These are phyloP conservation scores for Cephalotrichum gorgonifer DNA, from an alignment of 2,329 filamentous ascomycete genomes.

Conservation along the genomic window DNA sequence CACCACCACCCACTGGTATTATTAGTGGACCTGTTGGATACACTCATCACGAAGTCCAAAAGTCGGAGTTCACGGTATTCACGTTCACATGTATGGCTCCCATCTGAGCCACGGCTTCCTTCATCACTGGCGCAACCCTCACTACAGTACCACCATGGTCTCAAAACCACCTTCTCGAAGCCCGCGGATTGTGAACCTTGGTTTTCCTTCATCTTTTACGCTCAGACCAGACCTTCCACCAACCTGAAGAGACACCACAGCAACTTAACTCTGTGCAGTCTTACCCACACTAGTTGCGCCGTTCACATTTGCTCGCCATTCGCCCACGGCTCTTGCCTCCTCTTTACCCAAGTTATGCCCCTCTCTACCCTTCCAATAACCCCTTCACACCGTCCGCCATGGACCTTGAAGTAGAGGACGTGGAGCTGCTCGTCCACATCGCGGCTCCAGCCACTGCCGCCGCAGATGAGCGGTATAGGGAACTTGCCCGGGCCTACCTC, in stretches of 20 bases:
- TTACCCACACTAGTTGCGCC: neutral
- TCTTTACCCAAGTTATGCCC: neutral
- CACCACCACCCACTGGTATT: too few species aligned
- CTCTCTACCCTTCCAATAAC: neutral
- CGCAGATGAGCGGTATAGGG: slow-evolving; percentile 38
- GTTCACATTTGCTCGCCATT: neutral
- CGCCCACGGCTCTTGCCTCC: neutral
- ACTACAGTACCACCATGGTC: neutral
- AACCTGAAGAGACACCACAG: neutral
- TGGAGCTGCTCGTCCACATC: slow-evolving; percentile 47
- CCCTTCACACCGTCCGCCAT: neutral
- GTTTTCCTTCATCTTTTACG: neutral
- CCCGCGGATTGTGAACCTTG: neutral
- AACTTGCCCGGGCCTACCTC: slow-evolving; percentile 40
- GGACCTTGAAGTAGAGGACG: slow-evolving; percentile 13
- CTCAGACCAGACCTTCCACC: neutral
- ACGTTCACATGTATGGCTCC: neutral
- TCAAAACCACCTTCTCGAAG: neutral
- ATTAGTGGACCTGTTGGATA: too few species aligned
- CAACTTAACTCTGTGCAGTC: neutral
- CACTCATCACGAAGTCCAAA: neutral
- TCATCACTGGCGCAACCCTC: neutral
- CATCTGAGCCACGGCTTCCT: neutral
- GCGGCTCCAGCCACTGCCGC: slow-evolving; percentile 35
- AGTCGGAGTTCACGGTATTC: too few species aligned